phyloP scores from a whole-genome alignment of 2,329 filamentous ascomycete species.

The Colletotrichum noveboracense region DNA sequence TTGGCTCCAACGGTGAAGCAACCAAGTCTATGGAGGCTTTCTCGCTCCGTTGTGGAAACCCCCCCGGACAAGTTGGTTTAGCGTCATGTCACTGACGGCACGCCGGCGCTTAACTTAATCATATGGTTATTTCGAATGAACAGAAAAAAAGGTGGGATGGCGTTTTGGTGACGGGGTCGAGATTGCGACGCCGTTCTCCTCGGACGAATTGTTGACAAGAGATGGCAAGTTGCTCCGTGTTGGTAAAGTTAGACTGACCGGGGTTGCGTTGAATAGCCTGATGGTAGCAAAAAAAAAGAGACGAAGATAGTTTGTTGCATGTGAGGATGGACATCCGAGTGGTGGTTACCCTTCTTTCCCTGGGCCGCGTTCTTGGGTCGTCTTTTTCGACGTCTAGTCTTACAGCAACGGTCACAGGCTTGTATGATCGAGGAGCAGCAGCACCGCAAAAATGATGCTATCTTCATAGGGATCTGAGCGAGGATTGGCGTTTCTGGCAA shows the following conservation, averaged over 20 bases:
- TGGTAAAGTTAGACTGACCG: background rate
- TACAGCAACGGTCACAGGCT: slow-evolving; percentile 3
- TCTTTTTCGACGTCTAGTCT: background rate
- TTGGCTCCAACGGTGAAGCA: background rate
- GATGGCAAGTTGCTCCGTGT: background rate
- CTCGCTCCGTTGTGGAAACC: background rate
- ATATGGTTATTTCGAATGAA: slow-evolving; percentile 1
- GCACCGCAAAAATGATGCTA: background rate
- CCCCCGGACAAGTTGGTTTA: background rate
- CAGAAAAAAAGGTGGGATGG: slow-evolving; percentile 1
- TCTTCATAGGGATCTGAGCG: background rate
- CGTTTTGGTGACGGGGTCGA: background rate
- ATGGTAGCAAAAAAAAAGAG: background rate
- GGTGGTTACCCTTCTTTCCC: background rate
- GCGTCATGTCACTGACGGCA: background rate
- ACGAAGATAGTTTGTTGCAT: background rate
- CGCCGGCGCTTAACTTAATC: slow-evolving; percentile 14
- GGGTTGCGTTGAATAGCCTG: background rate
- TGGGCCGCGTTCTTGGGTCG: background rate
- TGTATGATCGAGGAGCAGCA: slow-evolving; percentile 1
- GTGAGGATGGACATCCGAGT: background rate
- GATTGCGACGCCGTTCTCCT: background rate
- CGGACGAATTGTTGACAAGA: background rate
- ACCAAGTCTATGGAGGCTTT: background rate
- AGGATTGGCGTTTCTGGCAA: background rate